Evolutionary conservation across 441 rosid species (phyloP).

Genomic region (Erodium trifolium): DNA sequence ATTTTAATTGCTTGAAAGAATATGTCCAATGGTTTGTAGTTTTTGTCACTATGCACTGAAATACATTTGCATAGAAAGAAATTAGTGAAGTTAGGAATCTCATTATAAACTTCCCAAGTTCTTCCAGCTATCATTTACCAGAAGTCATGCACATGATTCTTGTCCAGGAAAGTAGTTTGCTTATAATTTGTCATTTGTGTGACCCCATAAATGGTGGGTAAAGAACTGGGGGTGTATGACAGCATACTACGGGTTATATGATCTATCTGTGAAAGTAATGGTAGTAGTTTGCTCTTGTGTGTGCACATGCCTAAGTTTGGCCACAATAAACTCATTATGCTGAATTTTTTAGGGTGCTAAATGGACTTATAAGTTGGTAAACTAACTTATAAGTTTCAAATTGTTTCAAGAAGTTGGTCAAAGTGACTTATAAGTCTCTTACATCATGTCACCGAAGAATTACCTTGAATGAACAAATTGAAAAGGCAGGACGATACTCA

Average conservation of each 20-base stretch:
- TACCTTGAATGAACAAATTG: not conserved
- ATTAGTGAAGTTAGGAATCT: not conserved
- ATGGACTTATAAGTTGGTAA: not conserved
- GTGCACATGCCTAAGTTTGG: not conserved
- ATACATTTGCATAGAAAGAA: not conserved
- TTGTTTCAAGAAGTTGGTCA: not conserved
- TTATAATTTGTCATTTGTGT: constrained; percentile 1
- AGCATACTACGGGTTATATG: not conserved
- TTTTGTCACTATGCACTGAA: not conserved
- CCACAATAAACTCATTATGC: not conserved
- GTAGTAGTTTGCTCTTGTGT: not conserved
- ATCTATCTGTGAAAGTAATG: not conserved
- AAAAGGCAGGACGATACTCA: not conserved
- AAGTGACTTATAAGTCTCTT: not conserved
- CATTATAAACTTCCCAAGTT: not conserved
- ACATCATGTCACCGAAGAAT: not conserved
- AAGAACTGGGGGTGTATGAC: not conserved
- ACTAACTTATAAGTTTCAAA: not conserved
- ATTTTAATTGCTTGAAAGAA: too few relatives aligned
- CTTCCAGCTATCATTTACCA: not conserved
- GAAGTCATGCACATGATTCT: not conserved
- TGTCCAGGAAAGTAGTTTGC: not conserved
- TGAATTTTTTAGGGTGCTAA: not conserved
- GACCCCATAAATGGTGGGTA: not conserved
- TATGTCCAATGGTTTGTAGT: too few relatives aligned